Percentiles rank a stretch among this genome's conserved stretches.
phyloP scores from a whole-genome alignment of 257 asterid genomes.

The Lavandula angustifolia region DNA sequence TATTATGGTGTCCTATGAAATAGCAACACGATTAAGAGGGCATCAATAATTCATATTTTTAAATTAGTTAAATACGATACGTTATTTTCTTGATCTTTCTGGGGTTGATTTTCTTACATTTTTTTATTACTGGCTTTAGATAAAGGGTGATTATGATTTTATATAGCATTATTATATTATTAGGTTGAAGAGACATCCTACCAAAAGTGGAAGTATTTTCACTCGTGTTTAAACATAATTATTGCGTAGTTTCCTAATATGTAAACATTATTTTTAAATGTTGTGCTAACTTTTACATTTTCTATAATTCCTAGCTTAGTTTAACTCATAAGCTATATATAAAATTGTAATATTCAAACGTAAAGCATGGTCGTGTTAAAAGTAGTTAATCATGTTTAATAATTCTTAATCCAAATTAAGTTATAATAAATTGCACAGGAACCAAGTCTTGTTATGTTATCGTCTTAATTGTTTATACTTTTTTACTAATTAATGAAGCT shows the following conservation, averaged over 20 bases:
- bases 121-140: conserved; percentile 13
- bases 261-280: conserved; percentile 26
- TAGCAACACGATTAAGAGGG: conserved; percentile 29
- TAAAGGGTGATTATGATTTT: conserved; percentile 25
- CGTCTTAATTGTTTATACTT: too few species aligned
- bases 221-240: conserved; percentile 6
- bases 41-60: conserved; percentile 24
- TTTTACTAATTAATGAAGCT: too few species aligned
- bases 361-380: too few species aligned
- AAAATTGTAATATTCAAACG: too few species aligned
- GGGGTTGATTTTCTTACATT: neutral
- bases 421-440: too few species aligned
- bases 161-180: conserved; percentile 21
- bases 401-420: too few species aligned
- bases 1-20: conserved; percentile 28
- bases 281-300: neutral
- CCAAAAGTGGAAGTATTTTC: conserved; percentile 29
- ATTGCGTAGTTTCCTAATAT: conserved; percentile 24
- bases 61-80: conserved; percentile 24
- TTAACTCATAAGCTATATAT: neutral
- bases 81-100: conserved; percentile 13
- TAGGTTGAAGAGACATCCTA: conserved; percentile 5
- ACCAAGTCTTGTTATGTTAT: too few species aligned
- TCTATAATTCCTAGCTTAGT: neutral
- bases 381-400: too few species aligned